Base-by-base conservation (phyloP, 2,329 filamentous ascomycete genomes). In the Cercospora sp. region DNA sequence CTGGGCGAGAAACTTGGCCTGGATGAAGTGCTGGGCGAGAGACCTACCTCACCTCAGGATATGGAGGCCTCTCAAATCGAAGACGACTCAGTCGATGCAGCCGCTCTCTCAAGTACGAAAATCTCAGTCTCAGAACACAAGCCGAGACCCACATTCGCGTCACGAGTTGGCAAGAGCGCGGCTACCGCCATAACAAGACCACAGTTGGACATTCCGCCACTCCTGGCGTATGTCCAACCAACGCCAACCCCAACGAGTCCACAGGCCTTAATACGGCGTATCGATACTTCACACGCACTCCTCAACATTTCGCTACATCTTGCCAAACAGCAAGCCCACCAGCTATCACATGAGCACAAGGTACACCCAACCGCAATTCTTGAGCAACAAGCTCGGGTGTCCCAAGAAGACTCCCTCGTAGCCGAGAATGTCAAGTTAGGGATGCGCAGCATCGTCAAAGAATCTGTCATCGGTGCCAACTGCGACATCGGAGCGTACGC, bases 361-460 rank as follows among this genome's bases (percentile, higher is more conserved):
- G 85, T 97, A 62, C 91, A 92, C 1, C 91, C 95, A 75, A 91
- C 92, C 0, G 90, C 93, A 66, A 91, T 91, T 26, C 89, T 98
- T 37, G 92, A 93, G 65, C 85, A 88, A 37, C 89, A 90, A 63
- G 93, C 91, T 58, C 95, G 92, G 3, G 91, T 98, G 66, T 93
- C 92, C 21, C 88, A 90, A 74, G 85, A 88, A 58, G 94, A 97
- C 81, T 92, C 89, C 72, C 85, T 98, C 2, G 87, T 98, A 43
- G 94, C 88, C 1, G 91, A 94, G 67, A 97, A 97, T 76, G 93
- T 96, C 49, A 93, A 89, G 1, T 89, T 98, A 0, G 92, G 94
- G 76, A 92, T 94, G 74, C 94, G 94, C 78, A 90, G 89, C 26
- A 91, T 93, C n/a, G 91, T 99, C 81, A 97, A 97, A 79, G 93